Percentiles rank a stretch among this genome's conserved stretches.
These are phyloP conservation scores for Paecilomyces fulvus DNA, from an alignment of 2,329 filamentous ascomycete species.

Conservation along the genomic window DNA sequence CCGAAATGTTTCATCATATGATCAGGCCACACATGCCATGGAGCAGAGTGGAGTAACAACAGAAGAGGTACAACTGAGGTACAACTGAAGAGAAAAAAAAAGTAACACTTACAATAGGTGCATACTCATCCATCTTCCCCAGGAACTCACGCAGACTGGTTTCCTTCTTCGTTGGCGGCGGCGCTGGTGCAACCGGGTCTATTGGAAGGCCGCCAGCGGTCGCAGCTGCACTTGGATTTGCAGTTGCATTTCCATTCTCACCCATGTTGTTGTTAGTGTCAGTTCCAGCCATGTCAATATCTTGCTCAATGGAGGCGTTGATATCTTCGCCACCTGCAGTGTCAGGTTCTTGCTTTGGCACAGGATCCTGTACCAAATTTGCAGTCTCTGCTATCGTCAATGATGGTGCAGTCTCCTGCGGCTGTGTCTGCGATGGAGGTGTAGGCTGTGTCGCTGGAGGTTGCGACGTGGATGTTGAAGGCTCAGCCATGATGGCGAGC, in stretches of 20 bases:
- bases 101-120: constrained; percentile 72
- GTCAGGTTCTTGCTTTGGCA: constrained; percentile 16
- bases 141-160: constrained; percentile 86
- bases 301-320: constrained; percentile 28
- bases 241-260: constrained; percentile 9
- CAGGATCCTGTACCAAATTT: constrained; percentile 4
- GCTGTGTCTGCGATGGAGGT: constrained; percentile 10
- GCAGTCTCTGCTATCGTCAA: constrained; percentile 15
- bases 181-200: constrained; percentile 41
- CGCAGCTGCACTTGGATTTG: constrained; percentile 12
- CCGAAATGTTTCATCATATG: constrained; percentile 11
- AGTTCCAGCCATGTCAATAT: constrained; percentile 27
- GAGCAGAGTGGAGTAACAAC: not conserved
- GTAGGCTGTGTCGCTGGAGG: constrained; percentile 14
- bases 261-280: constrained; percentile 11
- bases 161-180: constrained; percentile 73
- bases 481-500: not conserved
- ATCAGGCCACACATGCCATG: constrained; percentile 4
- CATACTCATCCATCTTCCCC: constrained; percentile 95
- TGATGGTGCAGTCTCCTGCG: constrained; percentile 10
- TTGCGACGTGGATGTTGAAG: constrained; percentile 17
- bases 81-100: not conserved
- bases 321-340: constrained; percentile 16
- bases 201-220: constrained; percentile 13
- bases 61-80: not conserved